Evolutionary conservation across 306 rosid species (phyloP).

Genomic region (Quercus aquifolioides): DNA sequence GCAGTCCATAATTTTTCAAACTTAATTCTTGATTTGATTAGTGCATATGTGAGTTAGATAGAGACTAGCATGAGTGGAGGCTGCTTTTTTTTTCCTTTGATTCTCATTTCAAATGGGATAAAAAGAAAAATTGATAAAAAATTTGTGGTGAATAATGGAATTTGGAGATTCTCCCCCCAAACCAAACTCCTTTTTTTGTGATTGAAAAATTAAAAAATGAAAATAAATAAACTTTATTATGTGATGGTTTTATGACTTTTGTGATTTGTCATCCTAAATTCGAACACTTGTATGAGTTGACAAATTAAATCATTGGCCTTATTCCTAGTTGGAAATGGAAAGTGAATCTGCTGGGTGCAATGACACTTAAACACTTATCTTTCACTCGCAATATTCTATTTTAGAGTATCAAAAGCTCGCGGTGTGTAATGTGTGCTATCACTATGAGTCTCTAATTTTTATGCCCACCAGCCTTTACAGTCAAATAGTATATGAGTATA

Average conservation of each 20-base stretch:
- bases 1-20: too few relatives aligned
- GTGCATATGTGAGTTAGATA: not conserved
- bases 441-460: too few relatives aligned
- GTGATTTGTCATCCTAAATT: slow-evolving; percentile 47
- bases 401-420: not conserved
- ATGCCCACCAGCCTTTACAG: too few relatives aligned
- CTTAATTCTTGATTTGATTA: too few relatives aligned
- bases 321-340: not conserved
- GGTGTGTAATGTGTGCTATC: not conserved
- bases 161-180: slow-evolving; percentile 16
- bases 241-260: slow-evolving; percentile 10
- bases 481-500: too few relatives aligned
- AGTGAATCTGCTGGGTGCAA: not conserved
- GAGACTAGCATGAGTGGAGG: slow-evolving; percentile 32
- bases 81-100: slow-evolving; percentile 36
- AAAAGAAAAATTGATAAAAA: slow-evolving; percentile 13
- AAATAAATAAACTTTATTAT: not conserved
- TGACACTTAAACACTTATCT: not conserved
- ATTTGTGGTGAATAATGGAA: slow-evolving; percentile 26
- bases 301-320: slow-evolving; percentile 18
- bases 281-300: slow-evolving; percentile 34
- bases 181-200: slow-evolving; percentile 14
- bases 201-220: too few relatives aligned
- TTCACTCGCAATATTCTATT: not conserved
- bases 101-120: slow-evolving; percentile 19